Evolutionary conservation across 108 stramenopile species (phyloP).

Genomic region (Discostella stelligeroides): DNA sequence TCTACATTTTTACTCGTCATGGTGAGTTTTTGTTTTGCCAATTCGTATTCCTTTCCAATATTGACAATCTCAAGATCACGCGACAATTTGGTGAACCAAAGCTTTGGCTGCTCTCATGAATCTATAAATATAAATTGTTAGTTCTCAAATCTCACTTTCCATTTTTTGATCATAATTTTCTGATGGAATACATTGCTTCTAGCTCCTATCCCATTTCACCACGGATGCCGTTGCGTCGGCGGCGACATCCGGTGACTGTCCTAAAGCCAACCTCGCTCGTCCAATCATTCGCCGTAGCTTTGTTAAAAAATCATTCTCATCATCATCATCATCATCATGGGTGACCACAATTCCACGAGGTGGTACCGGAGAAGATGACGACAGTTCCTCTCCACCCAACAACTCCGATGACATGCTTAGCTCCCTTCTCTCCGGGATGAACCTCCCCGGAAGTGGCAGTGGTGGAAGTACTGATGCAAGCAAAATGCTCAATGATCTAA

Average conservation of each 20-base stretch:
- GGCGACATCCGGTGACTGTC: too few species aligned
- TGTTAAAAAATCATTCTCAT: too few species aligned
- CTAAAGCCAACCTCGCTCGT: neutral
- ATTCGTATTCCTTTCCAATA: too few species aligned
- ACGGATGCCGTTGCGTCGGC: neutral
- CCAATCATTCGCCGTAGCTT: too few species aligned
- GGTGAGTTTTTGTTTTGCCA: constrained; percentile 7
- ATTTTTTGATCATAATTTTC: too few species aligned
- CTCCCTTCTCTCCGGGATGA: constrained; percentile 38
- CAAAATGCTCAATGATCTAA: constrained; percentile 40
- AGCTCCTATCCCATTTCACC: neutral
- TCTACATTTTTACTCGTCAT: constrained; percentile 10
- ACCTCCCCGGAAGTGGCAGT: constrained; percentile 5
- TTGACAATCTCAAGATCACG: too few species aligned
- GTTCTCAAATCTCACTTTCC: too few species aligned
- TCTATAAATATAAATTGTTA: too few species aligned
- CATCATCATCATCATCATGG: neutral
- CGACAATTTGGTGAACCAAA: too few species aligned
- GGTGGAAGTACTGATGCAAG: too few species aligned
- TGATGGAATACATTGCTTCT: too few species aligned
- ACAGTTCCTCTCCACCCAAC: neutral
- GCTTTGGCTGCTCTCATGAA: too few species aligned
- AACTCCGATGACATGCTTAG: neutral
- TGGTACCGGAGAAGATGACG: constrained; percentile 26
- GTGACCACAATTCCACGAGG: constrained; percentile 21